Evolutionary conservation across 257 asterid species (phyloP).

Genomic region (Oldenlandia corymbosa): DNA sequence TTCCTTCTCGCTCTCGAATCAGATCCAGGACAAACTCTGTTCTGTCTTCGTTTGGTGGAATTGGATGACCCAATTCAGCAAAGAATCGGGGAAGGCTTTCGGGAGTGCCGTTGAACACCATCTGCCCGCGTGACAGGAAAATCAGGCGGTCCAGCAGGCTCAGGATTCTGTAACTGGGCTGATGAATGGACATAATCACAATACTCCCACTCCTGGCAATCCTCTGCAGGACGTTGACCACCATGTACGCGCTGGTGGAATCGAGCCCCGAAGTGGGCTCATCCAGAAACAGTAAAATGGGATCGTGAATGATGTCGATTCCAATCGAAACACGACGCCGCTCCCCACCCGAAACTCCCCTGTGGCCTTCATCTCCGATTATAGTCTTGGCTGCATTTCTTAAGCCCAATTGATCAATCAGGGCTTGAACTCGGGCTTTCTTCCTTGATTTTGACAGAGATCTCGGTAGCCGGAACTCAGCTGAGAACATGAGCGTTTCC

Average conservation of each 20-base stretch:
- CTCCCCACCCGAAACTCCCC: conserved; percentile 45
- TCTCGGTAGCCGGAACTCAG: conserved; percentile 35
- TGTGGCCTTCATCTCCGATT: conserved; percentile 45
- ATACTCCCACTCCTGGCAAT: conserved; percentile 52
- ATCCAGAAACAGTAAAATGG: conserved; percentile 46
- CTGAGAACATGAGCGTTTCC: conserved; percentile 44
- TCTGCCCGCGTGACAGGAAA: conserved; percentile 36
- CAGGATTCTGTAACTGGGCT: conserved; percentile 37
- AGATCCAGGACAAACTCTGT: conserved; percentile 39
- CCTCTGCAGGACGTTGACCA: conserved; percentile 45
- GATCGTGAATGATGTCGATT: conserved; percentile 41
- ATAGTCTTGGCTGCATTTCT: conserved; percentile 35
- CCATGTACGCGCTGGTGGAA: conserved; percentile 63
- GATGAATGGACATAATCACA: conserved; percentile 63
- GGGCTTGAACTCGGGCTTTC: conserved; percentile 28
- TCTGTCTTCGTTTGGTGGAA: conserved; percentile 31
- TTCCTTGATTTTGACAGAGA: conserved; percentile 26
- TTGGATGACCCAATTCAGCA: conserved; percentile 30
- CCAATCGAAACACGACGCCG: conserved; percentile 43
- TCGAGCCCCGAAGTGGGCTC: conserved; percentile 74
- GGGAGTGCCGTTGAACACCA: conserved; percentile 30
- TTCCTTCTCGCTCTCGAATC: conserved; percentile 30
- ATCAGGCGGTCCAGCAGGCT: conserved; percentile 29
- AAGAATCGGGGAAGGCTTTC: conserved; percentile 22
- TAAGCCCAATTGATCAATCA: conserved; percentile 38